Evolutionary conservation across 2,329 filamentous ascomycete species (phyloP).

Genomic region (Sarocladiaceae sp.): DNA sequence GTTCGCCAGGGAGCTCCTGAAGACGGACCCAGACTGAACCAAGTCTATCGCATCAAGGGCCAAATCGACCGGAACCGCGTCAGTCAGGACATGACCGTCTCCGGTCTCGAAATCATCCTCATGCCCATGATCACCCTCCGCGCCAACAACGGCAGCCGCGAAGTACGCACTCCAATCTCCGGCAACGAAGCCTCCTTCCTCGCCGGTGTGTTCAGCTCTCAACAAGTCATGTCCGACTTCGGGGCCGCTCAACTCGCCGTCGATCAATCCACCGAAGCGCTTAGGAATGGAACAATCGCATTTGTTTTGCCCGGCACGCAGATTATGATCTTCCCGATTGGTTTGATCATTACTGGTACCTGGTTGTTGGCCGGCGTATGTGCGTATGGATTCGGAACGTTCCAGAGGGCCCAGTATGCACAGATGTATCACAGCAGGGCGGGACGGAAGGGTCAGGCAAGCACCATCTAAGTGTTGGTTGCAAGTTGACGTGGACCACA

Average conservation of each 20-base stretch:
- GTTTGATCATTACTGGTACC: slow-evolving; percentile 59
- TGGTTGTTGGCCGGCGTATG: slow-evolving; percentile 57
- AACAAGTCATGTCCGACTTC: slow-evolving; percentile 48
- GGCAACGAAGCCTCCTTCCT: slow-evolving; percentile 69
- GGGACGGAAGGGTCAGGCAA: slow-evolving; percentile 8
- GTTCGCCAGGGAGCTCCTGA: slow-evolving; percentile 12
- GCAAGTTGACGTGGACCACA: too few relatives aligned
- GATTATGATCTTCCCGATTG: slow-evolving; percentile 66
- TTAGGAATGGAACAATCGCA: slow-evolving; percentile 50
- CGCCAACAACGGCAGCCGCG: slow-evolving; percentile 42
- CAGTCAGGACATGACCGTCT: slow-evolving; percentile 52
- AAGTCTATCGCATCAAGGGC: slow-evolving; percentile 30
- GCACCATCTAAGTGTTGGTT: slow-evolving; percentile 5
- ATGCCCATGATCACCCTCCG: slow-evolving; percentile 65
- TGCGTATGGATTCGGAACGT: slow-evolving; percentile 61
- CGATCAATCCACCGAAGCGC: slow-evolving; percentile 36
- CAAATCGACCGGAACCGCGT: slow-evolving; percentile 58
- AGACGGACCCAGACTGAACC: slow-evolving; percentile 1
- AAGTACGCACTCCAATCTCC: slow-evolving; percentile 60
- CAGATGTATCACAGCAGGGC: slow-evolving; percentile 52
- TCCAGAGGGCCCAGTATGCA: slow-evolving; percentile 61
- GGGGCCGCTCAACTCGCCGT: slow-evolving; percentile 46
- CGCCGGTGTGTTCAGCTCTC: slow-evolving; percentile 62
- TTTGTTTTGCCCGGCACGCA: slow-evolving; percentile 67
- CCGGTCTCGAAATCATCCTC: slow-evolving; percentile 57